phyloP scores from a whole-genome alignment of 768 basidiomycete genomes.

The Candolleomyces eurysporus region DNA sequence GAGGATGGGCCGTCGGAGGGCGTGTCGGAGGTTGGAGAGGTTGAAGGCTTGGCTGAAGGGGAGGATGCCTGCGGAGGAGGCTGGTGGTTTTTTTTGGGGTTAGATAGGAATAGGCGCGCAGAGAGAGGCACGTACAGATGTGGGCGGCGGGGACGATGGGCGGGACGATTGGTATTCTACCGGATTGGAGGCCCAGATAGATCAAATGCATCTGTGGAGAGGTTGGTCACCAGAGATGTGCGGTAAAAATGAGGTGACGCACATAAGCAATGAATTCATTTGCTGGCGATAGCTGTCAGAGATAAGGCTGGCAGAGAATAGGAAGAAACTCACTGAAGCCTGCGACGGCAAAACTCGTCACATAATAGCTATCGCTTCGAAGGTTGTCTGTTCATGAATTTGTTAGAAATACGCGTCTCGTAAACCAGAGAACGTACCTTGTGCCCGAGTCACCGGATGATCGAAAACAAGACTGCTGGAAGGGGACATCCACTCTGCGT shows the following conservation, averaged over 20 bases:
- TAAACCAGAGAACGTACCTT: neutral
- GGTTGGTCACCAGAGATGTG: neutral
- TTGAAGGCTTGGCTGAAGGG: neutral
- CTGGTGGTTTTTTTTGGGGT: neutral
- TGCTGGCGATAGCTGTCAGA: neutral
- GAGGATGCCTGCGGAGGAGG: neutral
- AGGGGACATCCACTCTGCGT: neutral
- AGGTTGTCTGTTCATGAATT: neutral
- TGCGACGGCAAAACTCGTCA: neutral
- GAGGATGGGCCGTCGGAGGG: neutral
- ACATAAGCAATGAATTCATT: constrained; percentile 1
- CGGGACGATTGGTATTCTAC: neutral
- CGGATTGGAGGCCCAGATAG: neutral
- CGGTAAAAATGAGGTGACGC: neutral
- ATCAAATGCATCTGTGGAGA: neutral
- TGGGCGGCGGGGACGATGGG: neutral
- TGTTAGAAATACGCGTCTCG: neutral
- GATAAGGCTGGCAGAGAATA: neutral
- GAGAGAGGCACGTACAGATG: neutral
- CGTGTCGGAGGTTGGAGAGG: neutral
- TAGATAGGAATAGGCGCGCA: neutral
- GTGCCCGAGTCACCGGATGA: neutral
- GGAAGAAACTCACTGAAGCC: neutral
- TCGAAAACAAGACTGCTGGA: neutral
- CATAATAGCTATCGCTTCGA: neutral